These are phyloP conservation scores for Persicaria maculosa DNA, from an alignment of 148 eudicot genomes.

Conservation along the genomic window DNA sequence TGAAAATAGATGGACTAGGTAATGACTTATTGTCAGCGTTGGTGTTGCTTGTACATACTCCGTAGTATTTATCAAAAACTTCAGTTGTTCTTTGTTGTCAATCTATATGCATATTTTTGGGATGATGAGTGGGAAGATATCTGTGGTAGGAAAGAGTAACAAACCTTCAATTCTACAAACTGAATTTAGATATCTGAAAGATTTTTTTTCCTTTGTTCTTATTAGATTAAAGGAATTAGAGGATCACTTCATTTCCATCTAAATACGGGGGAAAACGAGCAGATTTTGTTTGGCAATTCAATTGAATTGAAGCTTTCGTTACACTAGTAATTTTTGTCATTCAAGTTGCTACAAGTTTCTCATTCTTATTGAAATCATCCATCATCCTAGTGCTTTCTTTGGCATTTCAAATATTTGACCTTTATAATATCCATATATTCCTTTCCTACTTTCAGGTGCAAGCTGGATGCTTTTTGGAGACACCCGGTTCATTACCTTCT, in stretches of 20 bases:
- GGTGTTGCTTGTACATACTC: slow-evolving; percentile 70
- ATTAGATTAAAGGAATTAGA: too few species aligned
- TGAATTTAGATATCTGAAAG: too few species aligned
- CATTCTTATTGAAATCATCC: neutral
- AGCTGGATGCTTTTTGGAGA: slow-evolving; percentile 83
- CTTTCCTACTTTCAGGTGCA: slow-evolving; percentile 57
- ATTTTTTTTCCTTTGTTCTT: too few species aligned
- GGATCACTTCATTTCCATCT: too few species aligned
- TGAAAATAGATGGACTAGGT: too few species aligned
- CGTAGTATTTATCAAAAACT: slow-evolving; percentile 72
- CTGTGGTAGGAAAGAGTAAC: slow-evolving; percentile 39
- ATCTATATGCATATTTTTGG: slow-evolving; percentile 75
- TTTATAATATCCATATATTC: neutral
- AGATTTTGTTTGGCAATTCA: too few species aligned
- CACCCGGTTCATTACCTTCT: slow-evolving; percentile 65
- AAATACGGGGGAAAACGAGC: too few species aligned
- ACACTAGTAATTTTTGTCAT: neutral
- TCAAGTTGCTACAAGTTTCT: neutral
- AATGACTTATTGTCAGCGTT: slow-evolving; percentile 64
- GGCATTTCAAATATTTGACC: neutral
- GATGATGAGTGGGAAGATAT: slow-evolving; percentile 63
- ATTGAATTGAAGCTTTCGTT: too few species aligned
- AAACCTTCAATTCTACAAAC: slow-evolving; percentile 16
- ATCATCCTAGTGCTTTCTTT: neutral
- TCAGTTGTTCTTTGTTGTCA: slow-evolving; percentile 87